Evolutionary conservation across 331 rosid species (phyloP).

Genomic region (Pyracantha coccinea): DNA sequence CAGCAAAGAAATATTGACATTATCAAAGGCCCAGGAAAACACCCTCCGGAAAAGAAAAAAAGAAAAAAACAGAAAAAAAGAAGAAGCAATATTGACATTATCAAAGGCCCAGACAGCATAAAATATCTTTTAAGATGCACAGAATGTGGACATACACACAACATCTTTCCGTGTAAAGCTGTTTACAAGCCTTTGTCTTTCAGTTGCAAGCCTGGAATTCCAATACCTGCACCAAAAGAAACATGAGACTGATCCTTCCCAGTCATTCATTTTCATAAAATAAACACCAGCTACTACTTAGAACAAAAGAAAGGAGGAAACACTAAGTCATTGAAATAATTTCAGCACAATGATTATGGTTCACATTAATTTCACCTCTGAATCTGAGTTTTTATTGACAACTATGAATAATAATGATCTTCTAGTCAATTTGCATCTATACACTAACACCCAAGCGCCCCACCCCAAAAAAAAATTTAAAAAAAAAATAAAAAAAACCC

Average conservation of each 20-base stretch:
- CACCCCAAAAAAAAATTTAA: not conserved
- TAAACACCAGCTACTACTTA: not conserved
- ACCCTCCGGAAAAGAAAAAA: not conserved
- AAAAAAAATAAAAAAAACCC: not conserved
- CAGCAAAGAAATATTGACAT: conserved; percentile 5
- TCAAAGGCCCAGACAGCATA: not conserved
- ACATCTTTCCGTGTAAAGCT: conserved; percentile 65
- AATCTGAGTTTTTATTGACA: not conserved
- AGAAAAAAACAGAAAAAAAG: not conserved
- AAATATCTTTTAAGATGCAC: not conserved
- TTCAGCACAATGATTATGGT: not conserved
- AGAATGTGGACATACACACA: conserved; percentile 51
- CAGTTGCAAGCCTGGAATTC: conserved; percentile 92
- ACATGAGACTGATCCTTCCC: conserved; percentile 13
- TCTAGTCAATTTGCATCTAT: not conserved
- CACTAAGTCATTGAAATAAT: not conserved
- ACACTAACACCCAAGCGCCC: not conserved
- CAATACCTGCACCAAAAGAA: conserved; percentile 59
- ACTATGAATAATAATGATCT: not conserved
- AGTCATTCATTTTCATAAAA: not conserved
- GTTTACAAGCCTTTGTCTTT: conserved; percentile 74
- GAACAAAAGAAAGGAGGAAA: not conserved
- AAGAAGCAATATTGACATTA: not conserved
- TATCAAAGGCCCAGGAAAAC: not conserved
- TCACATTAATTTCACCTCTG: not conserved